Conservation (phyloP, 805 yeast genomes). For the Diddensiella transvaalensis region DNA sequence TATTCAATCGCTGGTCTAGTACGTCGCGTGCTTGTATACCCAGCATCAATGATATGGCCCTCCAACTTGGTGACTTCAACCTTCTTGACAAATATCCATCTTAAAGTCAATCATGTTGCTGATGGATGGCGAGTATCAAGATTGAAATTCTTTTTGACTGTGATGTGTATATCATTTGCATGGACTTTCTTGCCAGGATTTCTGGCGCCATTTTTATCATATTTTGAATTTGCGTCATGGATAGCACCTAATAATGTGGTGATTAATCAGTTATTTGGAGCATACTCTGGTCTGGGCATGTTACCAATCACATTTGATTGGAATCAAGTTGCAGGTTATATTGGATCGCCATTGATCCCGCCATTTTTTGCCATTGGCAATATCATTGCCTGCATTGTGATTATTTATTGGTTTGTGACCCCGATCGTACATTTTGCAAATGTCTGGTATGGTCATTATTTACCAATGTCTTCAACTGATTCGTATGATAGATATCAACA, state of each 20-base stretch:
- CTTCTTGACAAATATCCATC: constrained; percentile 50
- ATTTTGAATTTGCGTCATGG: constrained; percentile 63
- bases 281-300: constrained; percentile 57
- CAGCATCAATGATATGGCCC: constrained; percentile 73
- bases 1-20: constrained; percentile 64
- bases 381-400: constrained; percentile 45
- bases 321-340: constrained; percentile 53
- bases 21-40: constrained; percentile 56
- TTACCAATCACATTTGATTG: constrained; percentile 68
- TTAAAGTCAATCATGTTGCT: constrained; percentile 48
- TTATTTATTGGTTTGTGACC: constrained; percentile 50
- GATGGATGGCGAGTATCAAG: constrained; percentile 61
- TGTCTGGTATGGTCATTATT: constrained; percentile 54
- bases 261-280: constrained; percentile 66
- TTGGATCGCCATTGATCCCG: constrained; percentile 63
- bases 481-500: constrained; percentile 51
- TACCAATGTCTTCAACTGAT: constrained; percentile 51
- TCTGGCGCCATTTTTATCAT: constrained; percentile 54
- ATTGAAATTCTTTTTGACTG: constrained; percentile 45
- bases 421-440: constrained; percentile 55
- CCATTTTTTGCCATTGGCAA: constrained; percentile 48
- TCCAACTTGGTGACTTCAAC: constrained; percentile 56
- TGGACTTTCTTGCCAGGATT: constrained; percentile 63
- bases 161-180: constrained; percentile 39
- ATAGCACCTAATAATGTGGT: constrained; percentile 53